Conservation (phyloP, 345 rosid species). For the Ceriops tagal region DNA sequence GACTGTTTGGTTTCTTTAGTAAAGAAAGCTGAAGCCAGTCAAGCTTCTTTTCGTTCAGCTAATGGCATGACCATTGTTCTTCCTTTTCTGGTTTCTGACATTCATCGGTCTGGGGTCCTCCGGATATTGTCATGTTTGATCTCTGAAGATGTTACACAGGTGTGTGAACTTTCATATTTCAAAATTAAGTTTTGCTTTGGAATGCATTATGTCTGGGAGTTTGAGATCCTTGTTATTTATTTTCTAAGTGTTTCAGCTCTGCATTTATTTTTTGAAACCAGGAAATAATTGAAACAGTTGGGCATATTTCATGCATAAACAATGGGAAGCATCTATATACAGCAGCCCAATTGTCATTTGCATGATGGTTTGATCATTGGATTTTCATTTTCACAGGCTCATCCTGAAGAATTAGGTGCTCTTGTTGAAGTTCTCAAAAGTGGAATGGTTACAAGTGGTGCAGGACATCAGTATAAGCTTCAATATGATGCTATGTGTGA, state of each 20-base stretch:
- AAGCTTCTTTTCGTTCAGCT: conserved; percentile 81
- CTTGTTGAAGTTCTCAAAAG: conserved; percentile 94
- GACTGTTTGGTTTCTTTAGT: conserved; percentile 88
- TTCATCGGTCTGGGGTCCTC: conserved; percentile 90
- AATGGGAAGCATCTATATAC: background rate
- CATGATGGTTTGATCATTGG: conserved; percentile 5
- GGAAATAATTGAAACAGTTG: background rate
- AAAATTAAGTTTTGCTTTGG: background rate
- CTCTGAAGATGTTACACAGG: conserved; percentile 86
- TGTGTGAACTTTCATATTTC: conserved; percentile 25
- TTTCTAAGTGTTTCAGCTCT: background rate
- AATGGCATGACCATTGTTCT: conserved; percentile 81
- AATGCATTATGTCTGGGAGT: background rate
- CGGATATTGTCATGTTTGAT: conserved; percentile 90
- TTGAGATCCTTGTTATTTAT: background rate
- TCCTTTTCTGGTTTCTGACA: conserved; percentile 73
- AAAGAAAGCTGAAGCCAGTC: conserved; percentile 92
- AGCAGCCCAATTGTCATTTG: background rate
- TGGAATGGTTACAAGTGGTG: conserved; percentile 87
- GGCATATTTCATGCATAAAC: conserved; percentile 6
- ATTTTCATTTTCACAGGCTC: conserved; percentile 49
- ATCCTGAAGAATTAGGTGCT: conserved; percentile 84
- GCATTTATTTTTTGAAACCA: background rate
- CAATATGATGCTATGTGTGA: conserved; percentile 92
- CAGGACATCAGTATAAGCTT: conserved; percentile 89